Percentiles rank a stretch among this genome's conserved stretches.
These are phyloP conservation scores for Beauveria asiatica DNA, from an alignment of 2,329 filamentous ascomycete genomes.

Conservation along the genomic window DNA sequence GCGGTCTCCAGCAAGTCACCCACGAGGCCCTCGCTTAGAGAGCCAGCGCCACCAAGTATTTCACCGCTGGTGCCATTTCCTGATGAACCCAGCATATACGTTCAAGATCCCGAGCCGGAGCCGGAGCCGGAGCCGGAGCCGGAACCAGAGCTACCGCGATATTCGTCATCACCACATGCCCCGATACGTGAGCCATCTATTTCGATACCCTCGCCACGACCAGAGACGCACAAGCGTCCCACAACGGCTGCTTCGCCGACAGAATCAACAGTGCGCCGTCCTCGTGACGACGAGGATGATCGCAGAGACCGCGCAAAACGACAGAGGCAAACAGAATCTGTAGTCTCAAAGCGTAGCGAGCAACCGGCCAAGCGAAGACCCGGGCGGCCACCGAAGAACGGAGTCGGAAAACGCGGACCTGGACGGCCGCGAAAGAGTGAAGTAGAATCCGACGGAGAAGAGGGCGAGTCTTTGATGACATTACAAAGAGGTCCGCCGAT, in stretches of 20 bases:
- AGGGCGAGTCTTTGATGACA: conserved; percentile 30
- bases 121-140: conserved; percentile 7
- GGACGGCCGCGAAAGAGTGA: conserved; percentile 7
- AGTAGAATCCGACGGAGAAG: conserved; percentile 19
- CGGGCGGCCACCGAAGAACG: conserved; percentile 10
- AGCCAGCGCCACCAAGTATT: not conserved
- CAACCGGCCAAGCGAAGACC: conserved; percentile 7
- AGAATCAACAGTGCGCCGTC: not conserved
- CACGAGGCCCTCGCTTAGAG: not conserved
- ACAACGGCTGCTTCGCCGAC: not conserved
- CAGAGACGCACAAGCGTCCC: not conserved
- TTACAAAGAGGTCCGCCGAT: conserved; percentile 41
- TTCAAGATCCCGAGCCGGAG: conserved; percentile 14
- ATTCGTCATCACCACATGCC: not conserved
- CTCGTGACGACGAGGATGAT: not conserved
- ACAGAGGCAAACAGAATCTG: conserved; percentile 4
- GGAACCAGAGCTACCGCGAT: not conserved
- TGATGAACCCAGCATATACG: not conserved
- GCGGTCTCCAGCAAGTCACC: not conserved
- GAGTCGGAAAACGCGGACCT: conserved; percentile 2
- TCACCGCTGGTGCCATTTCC: not conserved
- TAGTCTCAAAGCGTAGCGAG: not conserved
- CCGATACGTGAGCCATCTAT: not conserved
- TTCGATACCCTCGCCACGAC: not conserved
- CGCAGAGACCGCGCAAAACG: not conserved